A percentile compares a stretch with the other conserved stretches of the same genome.
These are phyloP conservation scores for Phialemoniopsis sp. DNA, from an alignment of 2,329 filamentous ascomycete species.

Conservation along the genomic window DNA sequence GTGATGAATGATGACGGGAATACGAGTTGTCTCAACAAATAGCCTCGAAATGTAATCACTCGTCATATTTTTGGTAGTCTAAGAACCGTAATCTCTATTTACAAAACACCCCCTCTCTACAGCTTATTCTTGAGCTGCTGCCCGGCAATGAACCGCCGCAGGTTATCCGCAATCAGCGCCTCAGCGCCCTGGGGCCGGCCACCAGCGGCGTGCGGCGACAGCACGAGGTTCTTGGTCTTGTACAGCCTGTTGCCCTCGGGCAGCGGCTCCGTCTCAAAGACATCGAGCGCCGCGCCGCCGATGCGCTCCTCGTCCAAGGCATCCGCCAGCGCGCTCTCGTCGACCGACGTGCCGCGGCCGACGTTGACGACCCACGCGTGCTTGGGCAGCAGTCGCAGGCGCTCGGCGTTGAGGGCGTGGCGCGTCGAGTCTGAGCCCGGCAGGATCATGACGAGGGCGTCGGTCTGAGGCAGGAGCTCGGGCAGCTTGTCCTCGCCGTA, in stretches of 20 bases:
- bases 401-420: slow-evolving; percentile 49
- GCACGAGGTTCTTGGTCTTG: slow-evolving; percentile 45
- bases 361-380: slow-evolving; percentile 55
- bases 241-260: slow-evolving; percentile 38
- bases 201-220: slow-evolving; percentile 55
- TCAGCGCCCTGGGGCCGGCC: slow-evolving; percentile 58
- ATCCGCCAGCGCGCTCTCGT: slow-evolving; percentile 25
- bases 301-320: slow-evolving; percentile 21
- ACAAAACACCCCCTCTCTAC: too few relatives aligned
- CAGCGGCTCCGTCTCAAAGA: slow-evolving; percentile 29
- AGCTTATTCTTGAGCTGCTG: slow-evolving; percentile 51
- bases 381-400: slow-evolving; percentile 47
- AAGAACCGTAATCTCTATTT: too few relatives aligned
- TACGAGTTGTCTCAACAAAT: too few relatives aligned
- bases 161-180: slow-evolving; percentile 55
- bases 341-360: slow-evolving; percentile 27
- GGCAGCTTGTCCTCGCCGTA: slow-evolving; percentile 48
- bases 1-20: too few relatives aligned
- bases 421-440: slow-evolving; percentile 53
- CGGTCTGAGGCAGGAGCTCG: slow-evolving; percentile 50
- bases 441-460: slow-evolving; percentile 65
- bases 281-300: slow-evolving; percentile 29
- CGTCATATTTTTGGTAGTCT: too few relatives aligned
- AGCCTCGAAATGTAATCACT: too few relatives aligned
- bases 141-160: slow-evolving; percentile 54